Percentiles rank a stretch among this genome's conserved stretches.
Evolutionary conservation across 116 monocot species (phyloP).

Genomic region (Phalaenopsis hybrid): DNA sequence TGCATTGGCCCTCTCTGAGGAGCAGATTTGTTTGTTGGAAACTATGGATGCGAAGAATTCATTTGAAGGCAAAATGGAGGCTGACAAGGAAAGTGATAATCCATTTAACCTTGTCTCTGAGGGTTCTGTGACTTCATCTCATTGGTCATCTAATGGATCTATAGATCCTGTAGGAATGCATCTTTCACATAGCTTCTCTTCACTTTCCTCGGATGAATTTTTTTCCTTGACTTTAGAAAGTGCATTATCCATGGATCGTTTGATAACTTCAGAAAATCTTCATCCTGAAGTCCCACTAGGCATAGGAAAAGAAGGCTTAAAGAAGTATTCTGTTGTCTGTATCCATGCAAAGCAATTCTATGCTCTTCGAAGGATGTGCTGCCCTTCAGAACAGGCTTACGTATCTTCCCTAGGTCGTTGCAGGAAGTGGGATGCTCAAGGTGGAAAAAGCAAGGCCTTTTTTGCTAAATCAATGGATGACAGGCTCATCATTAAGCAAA

Average conservation of each 20-base stretch:
- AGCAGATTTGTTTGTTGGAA: conserved; percentile 16
- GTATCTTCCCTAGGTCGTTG: conserved; percentile 70
- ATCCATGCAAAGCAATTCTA: conserved; percentile 66
- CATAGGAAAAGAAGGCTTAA: conserved; percentile 27
- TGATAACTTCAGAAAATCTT: conserved; percentile 34
- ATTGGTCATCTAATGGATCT: conserved; percentile 48
- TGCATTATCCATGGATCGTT: conserved; percentile 23
- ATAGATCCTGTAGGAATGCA: conserved; percentile 37
- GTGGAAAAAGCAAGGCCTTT: conserved; percentile 88
- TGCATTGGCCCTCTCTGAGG: conserved; percentile 41
- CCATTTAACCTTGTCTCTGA: conserved; percentile 17
- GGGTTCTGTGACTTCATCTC: conserved; percentile 25
- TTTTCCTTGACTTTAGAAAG: conserved; percentile 24
- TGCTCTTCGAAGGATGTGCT: conserved; percentile 59
- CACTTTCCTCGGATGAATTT: conserved; percentile 57
- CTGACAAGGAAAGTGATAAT: conserved; percentile 25
- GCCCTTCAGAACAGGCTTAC: conserved; percentile 73
- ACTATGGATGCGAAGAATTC: conserved; percentile 21
- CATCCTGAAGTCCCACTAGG: conserved; percentile 63
- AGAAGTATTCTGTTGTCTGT: conserved; percentile 60
- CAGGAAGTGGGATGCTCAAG: conserved; percentile 93
- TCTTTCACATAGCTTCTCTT: conserved; percentile 31
- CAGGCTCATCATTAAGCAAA: conserved; percentile 86
- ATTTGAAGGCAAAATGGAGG: conserved; percentile 25
- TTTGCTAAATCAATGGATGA: conserved; percentile 93